These are phyloP conservation scores for Aspergillus melleus DNA, from an alignment of 2,329 filamentous ascomycete genomes.

Conservation along the genomic window DNA sequence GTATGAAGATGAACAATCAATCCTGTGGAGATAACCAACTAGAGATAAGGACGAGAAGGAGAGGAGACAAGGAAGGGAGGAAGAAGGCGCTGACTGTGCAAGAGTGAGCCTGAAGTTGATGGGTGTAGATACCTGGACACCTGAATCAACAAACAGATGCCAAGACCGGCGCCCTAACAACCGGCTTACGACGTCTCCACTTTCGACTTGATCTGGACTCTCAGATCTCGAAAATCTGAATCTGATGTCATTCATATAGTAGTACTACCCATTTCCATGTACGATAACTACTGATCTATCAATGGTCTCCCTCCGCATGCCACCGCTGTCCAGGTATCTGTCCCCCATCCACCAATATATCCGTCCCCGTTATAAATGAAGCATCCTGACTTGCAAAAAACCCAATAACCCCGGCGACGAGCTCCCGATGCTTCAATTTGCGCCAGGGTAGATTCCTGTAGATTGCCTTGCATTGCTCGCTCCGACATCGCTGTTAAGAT, in stretches of 20 bases:
- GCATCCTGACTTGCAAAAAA: background rate
- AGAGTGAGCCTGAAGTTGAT: too few relatives aligned
- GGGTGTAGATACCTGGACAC: too few relatives aligned
- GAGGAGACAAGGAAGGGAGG: slow-evolving; percentile 6
- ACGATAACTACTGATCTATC: background rate
- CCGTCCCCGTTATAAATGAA: slow-evolving; percentile 1
- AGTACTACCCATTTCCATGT: background rate
- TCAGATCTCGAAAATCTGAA: too few relatives aligned
- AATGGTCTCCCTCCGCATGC: background rate
- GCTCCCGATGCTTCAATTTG: background rate
- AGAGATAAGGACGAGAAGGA: background rate
- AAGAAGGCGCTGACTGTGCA: background rate
- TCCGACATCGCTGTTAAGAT: background rate
- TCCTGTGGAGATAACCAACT: too few relatives aligned
- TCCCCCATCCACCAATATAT: background rate
- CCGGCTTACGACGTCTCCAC: background rate
- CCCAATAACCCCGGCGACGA: background rate
- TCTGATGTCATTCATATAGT: background rate
- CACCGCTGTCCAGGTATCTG: background rate
- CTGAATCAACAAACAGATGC: background rate
- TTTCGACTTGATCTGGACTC: background rate
- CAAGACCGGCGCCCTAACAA: background rate
- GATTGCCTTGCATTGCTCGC: background rate
- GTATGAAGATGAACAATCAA: background rate
- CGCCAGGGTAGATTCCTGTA: background rate